Percentiles rank a stretch among this genome's conserved stretches.
Evolutionary conservation across 805 yeast genomes (phyloP).

Genomic region (Torulaspora quercuum): DNA sequence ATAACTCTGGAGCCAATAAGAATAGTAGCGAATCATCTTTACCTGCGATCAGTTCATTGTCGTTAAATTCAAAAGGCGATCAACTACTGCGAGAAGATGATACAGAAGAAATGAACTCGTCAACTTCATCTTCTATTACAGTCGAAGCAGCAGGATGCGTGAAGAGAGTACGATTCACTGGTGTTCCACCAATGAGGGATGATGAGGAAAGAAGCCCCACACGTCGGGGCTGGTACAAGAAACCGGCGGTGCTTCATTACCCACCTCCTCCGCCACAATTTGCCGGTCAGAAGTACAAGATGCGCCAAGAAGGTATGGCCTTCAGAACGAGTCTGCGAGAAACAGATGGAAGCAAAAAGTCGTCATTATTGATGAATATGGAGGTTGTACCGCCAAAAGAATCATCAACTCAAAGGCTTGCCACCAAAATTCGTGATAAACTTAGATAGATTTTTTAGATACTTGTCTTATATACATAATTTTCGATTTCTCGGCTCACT

Average conservation of each 20-base stretch:
- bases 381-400: conserved; percentile 13
- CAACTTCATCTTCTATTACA: not conserved
- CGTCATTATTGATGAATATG: conserved; percentile 10
- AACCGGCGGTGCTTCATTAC: conserved; percentile 36
- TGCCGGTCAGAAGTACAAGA: conserved; percentile 19
- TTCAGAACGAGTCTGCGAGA: conserved; percentile 33
- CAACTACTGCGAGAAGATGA: not conserved
- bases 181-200: conserved; percentile 36
- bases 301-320: conserved; percentile 36
- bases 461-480: not conserved
- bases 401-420: conserved; percentile 21
- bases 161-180: conserved; percentile 36
- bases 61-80: conserved; percentile 1
- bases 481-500: not conserved
- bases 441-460: conserved; percentile 17
- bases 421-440: conserved; percentile 27
- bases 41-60: conserved; percentile 7
- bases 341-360: conserved; percentile 13
- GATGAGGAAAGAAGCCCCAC: conserved; percentile 34
- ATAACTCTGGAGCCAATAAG: not conserved
- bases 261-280: conserved; percentile 32
- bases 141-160: conserved; percentile 3
- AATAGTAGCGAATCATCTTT: conserved; percentile 4
- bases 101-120: not conserved
- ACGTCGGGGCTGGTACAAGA: conserved; percentile 38